phyloP scores from a whole-genome alignment of 2,329 filamentous ascomycete species.

The Venturia oleaginea region DNA sequence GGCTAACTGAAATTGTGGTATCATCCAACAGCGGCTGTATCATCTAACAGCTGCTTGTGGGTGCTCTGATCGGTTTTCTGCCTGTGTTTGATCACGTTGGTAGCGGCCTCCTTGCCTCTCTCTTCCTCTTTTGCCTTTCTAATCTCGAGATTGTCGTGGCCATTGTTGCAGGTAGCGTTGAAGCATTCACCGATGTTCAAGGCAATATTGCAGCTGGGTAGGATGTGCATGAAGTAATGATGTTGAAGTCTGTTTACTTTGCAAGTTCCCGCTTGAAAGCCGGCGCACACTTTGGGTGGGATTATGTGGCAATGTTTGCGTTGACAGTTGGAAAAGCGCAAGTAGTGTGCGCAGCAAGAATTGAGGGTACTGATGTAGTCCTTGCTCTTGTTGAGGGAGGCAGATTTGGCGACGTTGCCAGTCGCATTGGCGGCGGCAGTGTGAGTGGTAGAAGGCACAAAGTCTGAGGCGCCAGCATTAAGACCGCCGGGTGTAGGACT shows the following conservation, averaged over 20 bases:
- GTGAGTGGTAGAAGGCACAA: too few species aligned
- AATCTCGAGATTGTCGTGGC: background rate
- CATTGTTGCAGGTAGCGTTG: background rate
- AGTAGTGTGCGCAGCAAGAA: background rate
- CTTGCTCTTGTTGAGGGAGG: background rate
- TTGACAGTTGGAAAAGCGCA: background rate
- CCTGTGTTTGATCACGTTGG: background rate
- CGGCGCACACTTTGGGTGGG: background rate
- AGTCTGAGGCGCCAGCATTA: too few species aligned
- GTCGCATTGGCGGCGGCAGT: background rate
- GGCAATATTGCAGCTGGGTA: background rate
- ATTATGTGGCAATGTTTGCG: background rate
- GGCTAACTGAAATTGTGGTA: too few species aligned
- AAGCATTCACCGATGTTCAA: background rate
- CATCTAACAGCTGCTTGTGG: too few species aligned
- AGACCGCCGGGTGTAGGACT: too few species aligned
- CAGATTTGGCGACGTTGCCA: background rate
- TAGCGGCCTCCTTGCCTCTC: background rate
- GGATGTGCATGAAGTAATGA: background rate
- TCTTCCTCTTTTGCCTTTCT: background rate
- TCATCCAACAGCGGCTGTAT: too few species aligned
- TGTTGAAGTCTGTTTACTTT: background rate
- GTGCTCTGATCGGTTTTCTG: too few species aligned
- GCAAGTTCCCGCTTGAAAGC: background rate
- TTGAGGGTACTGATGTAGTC: background rate